Evolutionary conservation across 164 flowering plant species (phyloP).

Genomic region (Tinospora cordifolia): DNA sequence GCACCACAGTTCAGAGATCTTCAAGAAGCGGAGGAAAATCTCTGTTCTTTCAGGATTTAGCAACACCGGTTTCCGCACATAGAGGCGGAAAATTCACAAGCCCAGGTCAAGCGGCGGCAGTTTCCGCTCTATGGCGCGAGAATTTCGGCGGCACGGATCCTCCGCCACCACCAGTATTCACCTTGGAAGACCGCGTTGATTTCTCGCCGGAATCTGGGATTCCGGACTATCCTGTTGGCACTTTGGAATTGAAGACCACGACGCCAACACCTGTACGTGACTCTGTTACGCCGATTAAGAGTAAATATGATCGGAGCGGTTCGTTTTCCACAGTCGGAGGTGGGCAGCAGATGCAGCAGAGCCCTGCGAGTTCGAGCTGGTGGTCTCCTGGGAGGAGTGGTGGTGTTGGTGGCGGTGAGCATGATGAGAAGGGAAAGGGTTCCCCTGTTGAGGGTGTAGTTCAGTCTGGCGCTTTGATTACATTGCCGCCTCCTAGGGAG

Average conservation of each 20-base stretch:
- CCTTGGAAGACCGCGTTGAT: constrained; percentile 79
- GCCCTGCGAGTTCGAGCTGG: constrained; percentile 53
- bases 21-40: constrained; percentile 42
- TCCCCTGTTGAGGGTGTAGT: constrained; percentile 91
- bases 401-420: constrained; percentile 46
- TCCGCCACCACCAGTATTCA: constrained; percentile 89
- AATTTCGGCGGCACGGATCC: constrained; percentile 76
- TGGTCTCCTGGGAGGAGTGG: constrained; percentile 70
- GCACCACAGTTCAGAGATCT: constrained; percentile 28
- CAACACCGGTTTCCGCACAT: constrained; percentile 46
- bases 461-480: constrained; percentile 71
- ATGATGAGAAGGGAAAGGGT: constrained; percentile 60
- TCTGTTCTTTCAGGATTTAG: constrained; percentile 46
- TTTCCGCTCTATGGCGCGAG: constrained; percentile 86
- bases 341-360: constrained; percentile 44
- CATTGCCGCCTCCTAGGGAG: constrained; percentile 81
- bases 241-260: constrained; percentile 61
- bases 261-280: constrained; percentile 37
- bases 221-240: constrained; percentile 41
- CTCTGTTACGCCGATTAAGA: constrained; percentile 44
- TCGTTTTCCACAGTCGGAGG: constrained; percentile 33
- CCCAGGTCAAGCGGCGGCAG: constrained; percentile 94
- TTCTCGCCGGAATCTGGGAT: constrained; percentile 79
- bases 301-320: constrained; percentile 48
- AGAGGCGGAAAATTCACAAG: constrained; percentile 67